phyloP scores from a whole-genome alignment of 2,329 filamentous ascomycete species.

The Phaeomoniella chlamydospora region DNA sequence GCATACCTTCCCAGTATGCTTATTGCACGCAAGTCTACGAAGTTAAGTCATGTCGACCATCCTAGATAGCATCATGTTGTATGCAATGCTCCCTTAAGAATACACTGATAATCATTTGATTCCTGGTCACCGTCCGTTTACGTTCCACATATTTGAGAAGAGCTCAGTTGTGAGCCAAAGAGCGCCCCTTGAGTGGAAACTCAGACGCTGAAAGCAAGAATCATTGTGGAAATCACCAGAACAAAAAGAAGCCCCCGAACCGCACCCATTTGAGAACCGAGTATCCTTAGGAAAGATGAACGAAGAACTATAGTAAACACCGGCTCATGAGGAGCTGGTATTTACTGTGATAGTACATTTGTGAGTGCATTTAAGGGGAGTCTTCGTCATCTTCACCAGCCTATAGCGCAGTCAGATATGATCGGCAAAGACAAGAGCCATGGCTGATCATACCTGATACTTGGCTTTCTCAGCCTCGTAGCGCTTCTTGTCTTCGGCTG shows the following conservation, averaged over 20 bases:
- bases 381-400: conserved; percentile 45
- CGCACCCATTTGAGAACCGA: conserved; percentile 2
- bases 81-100: background rate
- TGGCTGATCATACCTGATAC: conserved; percentile 56
- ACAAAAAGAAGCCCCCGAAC: conserved; percentile 1
- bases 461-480: conserved; percentile 96
- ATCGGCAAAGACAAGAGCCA: background rate
- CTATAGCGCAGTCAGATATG: conserved; percentile 18
- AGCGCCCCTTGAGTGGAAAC: too few species aligned
- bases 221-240: conserved; percentile 3
- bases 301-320: conserved; percentile 18
- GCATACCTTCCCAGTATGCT: too few species aligned
- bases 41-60: background rate
- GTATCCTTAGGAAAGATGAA: conserved; percentile 16
- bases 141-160: too few species aligned
- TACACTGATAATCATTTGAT: background rate
- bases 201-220: background rate
- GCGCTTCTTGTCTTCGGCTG: conserved; percentile 93
- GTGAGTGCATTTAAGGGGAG: conserved; percentile 15
- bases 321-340: background rate
- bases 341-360: conserved; percentile 6
- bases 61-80: background rate
- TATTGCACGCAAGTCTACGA: too few species aligned
- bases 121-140: too few species aligned
- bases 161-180: too few species aligned